phyloP scores from a whole-genome alignment of 2,329 filamentous ascomycete species.

The Trichoderma atrobrunneum region DNA sequence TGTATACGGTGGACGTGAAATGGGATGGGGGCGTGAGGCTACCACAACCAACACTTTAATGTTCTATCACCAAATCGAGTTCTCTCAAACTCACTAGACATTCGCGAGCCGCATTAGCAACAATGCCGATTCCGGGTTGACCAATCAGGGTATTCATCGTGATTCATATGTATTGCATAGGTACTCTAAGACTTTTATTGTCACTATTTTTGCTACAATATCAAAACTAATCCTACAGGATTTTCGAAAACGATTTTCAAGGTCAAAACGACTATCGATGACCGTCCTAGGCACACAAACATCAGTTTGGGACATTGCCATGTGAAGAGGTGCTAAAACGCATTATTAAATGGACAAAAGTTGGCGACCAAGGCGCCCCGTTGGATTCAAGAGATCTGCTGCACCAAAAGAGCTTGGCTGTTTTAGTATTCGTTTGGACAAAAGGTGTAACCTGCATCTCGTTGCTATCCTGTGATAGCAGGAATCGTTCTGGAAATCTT shows the following conservation, averaged over 20 bases:
- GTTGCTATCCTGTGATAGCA: constrained; percentile 7
- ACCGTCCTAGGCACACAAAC: constrained; percentile 18
- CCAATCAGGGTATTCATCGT: neutral
- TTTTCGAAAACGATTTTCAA: neutral
- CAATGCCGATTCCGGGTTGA: neutral
- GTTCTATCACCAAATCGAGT: no score
- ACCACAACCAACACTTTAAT: neutral
- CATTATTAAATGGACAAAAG: neutral
- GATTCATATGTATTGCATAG: neutral
- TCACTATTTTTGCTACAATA: constrained; percentile 11
- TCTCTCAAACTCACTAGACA: neutral
- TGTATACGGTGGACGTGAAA: neutral
- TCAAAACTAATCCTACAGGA: constrained; percentile 15
- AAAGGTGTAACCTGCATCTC: constrained; percentile 7
- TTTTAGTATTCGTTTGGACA: constrained; percentile 17
- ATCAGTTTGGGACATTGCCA: constrained; percentile 20
- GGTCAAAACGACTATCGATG: constrained; percentile 15
- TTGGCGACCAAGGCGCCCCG: constrained; percentile 19
- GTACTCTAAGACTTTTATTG: neutral
- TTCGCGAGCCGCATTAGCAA: neutral
- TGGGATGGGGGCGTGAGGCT: neutral
- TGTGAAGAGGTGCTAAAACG: constrained; percentile 12
- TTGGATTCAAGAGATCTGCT: constrained; percentile 17
- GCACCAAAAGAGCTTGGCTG: constrained; percentile 16
- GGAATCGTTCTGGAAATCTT: constrained; percentile 3